A percentile compares a stretch with the other conserved stretches of the same genome.
These are phyloP conservation scores for Ceriops zippeliana DNA, from an alignment of 345 rosid genomes.

Conservation along the genomic window DNA sequence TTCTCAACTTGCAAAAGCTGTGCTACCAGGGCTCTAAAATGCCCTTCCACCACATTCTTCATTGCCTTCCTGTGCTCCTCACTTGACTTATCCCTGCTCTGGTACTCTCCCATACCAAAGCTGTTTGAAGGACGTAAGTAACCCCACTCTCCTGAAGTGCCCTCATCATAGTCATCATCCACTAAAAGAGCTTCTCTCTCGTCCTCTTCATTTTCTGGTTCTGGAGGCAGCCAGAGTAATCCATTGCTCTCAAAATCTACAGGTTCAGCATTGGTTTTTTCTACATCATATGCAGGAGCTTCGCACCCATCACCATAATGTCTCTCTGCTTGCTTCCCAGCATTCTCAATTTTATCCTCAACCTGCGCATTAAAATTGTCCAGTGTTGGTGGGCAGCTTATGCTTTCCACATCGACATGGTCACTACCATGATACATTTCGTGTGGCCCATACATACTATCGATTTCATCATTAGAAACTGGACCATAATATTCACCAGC, in stretches of 20 bases:
- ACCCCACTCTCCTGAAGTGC: slow-evolving; percentile 77
- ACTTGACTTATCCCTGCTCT: slow-evolving; percentile 52
- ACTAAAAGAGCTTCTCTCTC: slow-evolving; percentile 58
- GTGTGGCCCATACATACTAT: slow-evolving; percentile 46
- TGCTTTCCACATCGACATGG: slow-evolving; percentile 39
- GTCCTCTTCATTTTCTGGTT: slow-evolving; percentile 94
- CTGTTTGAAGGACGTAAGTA: slow-evolving; percentile 55
- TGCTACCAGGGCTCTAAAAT: slow-evolving; percentile 86
- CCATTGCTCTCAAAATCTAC: slow-evolving; percentile 89
- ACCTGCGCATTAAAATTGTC: slow-evolving; percentile 41
- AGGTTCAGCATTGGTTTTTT: slow-evolving; percentile 45
- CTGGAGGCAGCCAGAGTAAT: slow-evolving; percentile 88
- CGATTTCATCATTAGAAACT: slow-evolving; percentile 33
- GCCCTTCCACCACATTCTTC: slow-evolving; percentile 87
- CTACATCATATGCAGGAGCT: slow-evolving; percentile 46
- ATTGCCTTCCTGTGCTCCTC: slow-evolving; percentile 76
- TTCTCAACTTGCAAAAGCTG: slow-evolving; percentile 88
- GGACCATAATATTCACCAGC: slow-evolving; percentile 48
- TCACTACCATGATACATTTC: slow-evolving; percentile 45
- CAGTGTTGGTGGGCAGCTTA: slow-evolving; percentile 45
- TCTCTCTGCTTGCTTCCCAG: slow-evolving; percentile 43
- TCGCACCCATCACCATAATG: slow-evolving; percentile 46
- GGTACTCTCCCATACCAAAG: slow-evolving; percentile 67
- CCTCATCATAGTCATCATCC: slow-evolving; percentile 62
- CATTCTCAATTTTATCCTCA: slow-evolving; percentile 37